Evolutionary conservation across 192 early-diverging fungal species (phyloP).

Genomic region (Backusella westeae): DNA sequence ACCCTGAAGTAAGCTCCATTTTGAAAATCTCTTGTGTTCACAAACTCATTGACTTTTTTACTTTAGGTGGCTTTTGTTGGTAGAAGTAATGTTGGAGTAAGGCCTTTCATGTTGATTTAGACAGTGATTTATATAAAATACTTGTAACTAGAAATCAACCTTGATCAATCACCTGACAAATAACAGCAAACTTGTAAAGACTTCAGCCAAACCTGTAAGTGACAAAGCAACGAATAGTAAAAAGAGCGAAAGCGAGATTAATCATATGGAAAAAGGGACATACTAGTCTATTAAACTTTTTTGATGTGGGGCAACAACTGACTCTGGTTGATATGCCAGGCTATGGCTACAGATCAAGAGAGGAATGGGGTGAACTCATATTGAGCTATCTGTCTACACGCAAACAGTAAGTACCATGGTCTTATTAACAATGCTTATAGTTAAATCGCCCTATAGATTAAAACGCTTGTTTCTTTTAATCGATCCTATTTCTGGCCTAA

Average conservation of each 20-base stretch:
- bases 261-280: conserved; percentile 38
- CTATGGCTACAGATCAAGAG: conserved; percentile 50
- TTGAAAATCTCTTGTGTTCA: background rate
- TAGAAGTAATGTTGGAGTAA: conserved; percentile 54
- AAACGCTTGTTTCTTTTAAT: conserved; percentile 46
- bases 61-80: conserved; percentile 52
- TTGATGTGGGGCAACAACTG: conserved; percentile 42
- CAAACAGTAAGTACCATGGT: conserved; percentile 34
- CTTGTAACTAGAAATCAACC: conserved; percentile 44
- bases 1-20: conserved; percentile 19
- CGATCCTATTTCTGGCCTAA: conserved; percentile 46
- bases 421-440: background rate
- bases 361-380: conserved; percentile 54
- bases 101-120: background rate
- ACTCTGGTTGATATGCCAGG: conserved; percentile 57
- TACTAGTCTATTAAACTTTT: conserved; percentile 54
- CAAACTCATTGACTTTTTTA: background rate
- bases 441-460: conserved; percentile 26
- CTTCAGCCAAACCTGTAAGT: conserved; percentile 53
- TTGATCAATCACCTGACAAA: conserved; percentile 51
- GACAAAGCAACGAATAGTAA: background rate
- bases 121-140: no score
- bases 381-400: conserved; percentile 40
- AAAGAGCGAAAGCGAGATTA: background rate
- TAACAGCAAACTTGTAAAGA: conserved; percentile 48